Conservation (phyloP, 176 grass and related monocot species). For the Hyparrhenia diplandra region DNA sequence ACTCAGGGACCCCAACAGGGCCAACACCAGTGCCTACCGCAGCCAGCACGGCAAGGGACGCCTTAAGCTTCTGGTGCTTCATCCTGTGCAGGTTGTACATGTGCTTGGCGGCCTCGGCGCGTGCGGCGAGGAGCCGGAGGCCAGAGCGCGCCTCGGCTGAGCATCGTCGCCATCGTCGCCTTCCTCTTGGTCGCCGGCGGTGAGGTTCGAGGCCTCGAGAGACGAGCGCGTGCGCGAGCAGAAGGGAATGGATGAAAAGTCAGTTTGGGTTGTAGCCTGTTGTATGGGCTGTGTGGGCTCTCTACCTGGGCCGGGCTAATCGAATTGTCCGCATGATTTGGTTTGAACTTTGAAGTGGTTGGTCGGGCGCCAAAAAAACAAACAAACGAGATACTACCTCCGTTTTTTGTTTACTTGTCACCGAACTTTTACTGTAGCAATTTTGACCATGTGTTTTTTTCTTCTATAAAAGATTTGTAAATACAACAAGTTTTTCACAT, state of each 20-base stretch:
- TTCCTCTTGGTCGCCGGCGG: background rate
- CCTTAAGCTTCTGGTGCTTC: slow-evolving; percentile 58
- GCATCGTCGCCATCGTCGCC: background rate
- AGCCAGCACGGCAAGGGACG: slow-evolving; percentile 34
- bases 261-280: background rate
- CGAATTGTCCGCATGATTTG: no score
- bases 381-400: no score
- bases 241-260: background rate
- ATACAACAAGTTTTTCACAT: no score
- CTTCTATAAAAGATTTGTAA: no score
- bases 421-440: no score
- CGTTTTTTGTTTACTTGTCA: no score
- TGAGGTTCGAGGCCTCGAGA: background rate
- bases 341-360: no score
- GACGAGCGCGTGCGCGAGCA: background rate
- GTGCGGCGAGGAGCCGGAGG: slow-evolving; percentile 2
- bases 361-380: no score
- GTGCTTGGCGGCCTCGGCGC: slow-evolving; percentile 44
- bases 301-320: background rate
- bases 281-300: background rate
- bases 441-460: no score
- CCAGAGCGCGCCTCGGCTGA: slow-evolving; percentile 29
- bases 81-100: slow-evolving; percentile 80
- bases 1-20: slow-evolving; percentile 49
- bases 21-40: slow-evolving; percentile 50